Conservation (phyloP, 176 grass and related monocot genomes). For the Guadua angustifolia region DNA sequence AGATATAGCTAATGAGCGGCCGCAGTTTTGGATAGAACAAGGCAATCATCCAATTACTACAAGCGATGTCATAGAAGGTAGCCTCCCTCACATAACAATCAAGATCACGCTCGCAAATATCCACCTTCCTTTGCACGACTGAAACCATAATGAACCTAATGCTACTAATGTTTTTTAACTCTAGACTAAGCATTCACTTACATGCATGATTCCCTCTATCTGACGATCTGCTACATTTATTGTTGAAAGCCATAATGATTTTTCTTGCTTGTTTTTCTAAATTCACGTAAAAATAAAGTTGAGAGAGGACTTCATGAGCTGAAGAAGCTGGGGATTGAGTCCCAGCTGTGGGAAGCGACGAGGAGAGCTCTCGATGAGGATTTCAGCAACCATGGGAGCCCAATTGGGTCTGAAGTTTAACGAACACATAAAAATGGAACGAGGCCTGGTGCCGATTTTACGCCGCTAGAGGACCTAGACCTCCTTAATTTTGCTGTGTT, state of each 20-base stretch:
- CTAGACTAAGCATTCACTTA: not conserved
- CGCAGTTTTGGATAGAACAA: slow-evolving; percentile 96
- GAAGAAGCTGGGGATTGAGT: slow-evolving; percentile 85
- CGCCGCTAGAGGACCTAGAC: slow-evolving; percentile 27
- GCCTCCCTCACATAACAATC: not conserved
- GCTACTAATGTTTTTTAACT: not conserved
- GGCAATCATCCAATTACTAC: slow-evolving; percentile 60
- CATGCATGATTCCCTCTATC: not conserved
- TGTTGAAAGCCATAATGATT: slow-evolving; percentile 7
- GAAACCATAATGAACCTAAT: not conserved
- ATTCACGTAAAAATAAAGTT: slow-evolving; percentile 54
- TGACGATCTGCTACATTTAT: not conserved
- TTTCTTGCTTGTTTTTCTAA: not conserved
- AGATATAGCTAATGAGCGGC: slow-evolving; percentile 94
- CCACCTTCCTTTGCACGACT: not conserved
- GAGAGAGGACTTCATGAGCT: slow-evolving; percentile 87
- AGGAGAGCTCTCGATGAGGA: slow-evolving; percentile 61
- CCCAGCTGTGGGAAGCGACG: slow-evolving; percentile 80
- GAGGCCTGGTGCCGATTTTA: slow-evolving; percentile 45
- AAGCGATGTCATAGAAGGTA: slow-evolving; percentile 80
- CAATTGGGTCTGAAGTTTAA: slow-evolving; percentile 63
- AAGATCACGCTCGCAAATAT: not conserved
- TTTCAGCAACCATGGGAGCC: slow-evolving; percentile 57
- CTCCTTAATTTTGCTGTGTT: not conserved
- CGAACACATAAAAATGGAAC: slow-evolving; percentile 7